Conservation (phyloP, 805 yeast species). For the Cyberlindnera saturnus region DNA sequence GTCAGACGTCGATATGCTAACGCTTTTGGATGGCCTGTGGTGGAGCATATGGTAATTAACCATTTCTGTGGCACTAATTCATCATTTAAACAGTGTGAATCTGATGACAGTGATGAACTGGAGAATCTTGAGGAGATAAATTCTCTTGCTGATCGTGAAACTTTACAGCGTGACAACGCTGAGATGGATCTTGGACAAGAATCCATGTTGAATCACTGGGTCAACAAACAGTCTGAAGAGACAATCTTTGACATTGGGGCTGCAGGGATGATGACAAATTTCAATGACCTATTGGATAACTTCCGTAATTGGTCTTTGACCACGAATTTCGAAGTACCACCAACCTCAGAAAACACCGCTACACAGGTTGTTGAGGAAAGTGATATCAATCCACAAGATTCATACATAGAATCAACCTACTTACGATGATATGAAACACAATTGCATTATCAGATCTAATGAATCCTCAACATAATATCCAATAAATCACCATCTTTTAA, state of each 20-base stretch:
- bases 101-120: conserved; percentile 6
- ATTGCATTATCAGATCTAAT: conserved; percentile 9
- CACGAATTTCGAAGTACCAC: conserved; percentile 2
- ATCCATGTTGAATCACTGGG: conserved; percentile 37
- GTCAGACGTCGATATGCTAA: conserved; percentile 69
- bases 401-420: not conserved
- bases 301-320: conserved; percentile 28
- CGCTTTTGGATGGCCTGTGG: conserved; percentile 81
- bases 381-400: not conserved
- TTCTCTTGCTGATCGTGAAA: conserved; percentile 10
- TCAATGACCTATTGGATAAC: conserved; percentile 51
- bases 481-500: conserved; percentile 29
- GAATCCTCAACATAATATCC: conserved; percentile 31
- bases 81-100: not conserved
- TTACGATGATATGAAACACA: not conserved
- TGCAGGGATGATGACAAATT: conserved; percentile 61
- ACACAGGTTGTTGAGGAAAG: not conserved
- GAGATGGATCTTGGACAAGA: conserved; percentile 14
- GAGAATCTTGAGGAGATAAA: conserved; percentile 7
- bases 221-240: conserved; percentile 31
- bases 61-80: conserved; percentile 40
- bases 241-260: conserved; percentile 53
- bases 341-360: not conserved
- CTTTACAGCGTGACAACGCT: conserved; percentile 6
- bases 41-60: conserved; percentile 58